Evolutionary conservation across 495 filamentous ascomycete genomes (phyloP), one percentile per base, ranked within the genome.

Genomic region (Achaetomiella virescens): DNA sequence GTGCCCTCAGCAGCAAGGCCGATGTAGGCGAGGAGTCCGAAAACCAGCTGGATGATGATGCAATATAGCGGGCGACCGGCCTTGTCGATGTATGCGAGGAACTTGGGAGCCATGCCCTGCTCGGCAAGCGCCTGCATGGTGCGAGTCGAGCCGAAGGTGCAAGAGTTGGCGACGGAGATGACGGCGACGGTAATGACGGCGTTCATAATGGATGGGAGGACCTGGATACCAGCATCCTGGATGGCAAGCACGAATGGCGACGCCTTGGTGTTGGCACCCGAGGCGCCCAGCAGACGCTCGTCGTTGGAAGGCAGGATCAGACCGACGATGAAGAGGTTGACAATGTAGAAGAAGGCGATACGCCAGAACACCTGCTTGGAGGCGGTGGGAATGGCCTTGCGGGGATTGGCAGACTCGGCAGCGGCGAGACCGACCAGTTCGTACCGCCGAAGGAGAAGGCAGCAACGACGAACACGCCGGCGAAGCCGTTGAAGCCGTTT

Each of bases 311-410:
- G 63, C 9, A 80, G 62, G 49, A 86, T 71, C 42, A 87, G 70
- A 31, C 84, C 84, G 25, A 86, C 66, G 48, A 86, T 68, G 66
- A 84, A 78, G 20, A 86, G 72, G 45, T 76, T 79, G 45, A 85
- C 61, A 43, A 85, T 70, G 71, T 95, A 95, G 77, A 96, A 95
- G 73, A 95, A 80, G 51, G 86, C 67, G 64, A 96, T 89, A 48
- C 90, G 87, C 77, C 87, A 91, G 70, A 95, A 92, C 52, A 89
- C 88, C 52, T 89, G 82, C 41, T 85, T 85, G 10, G 85, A 85
- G 6, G 90, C 91, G 55, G 79, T 78, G 47, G 90, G 90, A 52
- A 96, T 83, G 47, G 87, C 86, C 61, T 82, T 83, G 31, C 84
- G 76, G 2, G 90, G 91, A 57, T 88, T 88, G 21, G 79, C 80